Percentiles rank a stretch among this genome's conserved stretches.
These are phyloP conservation scores for Lactarius sp. DNA, from an alignment of 768 basidiomycete genomes.

Conservation along the genomic window DNA sequence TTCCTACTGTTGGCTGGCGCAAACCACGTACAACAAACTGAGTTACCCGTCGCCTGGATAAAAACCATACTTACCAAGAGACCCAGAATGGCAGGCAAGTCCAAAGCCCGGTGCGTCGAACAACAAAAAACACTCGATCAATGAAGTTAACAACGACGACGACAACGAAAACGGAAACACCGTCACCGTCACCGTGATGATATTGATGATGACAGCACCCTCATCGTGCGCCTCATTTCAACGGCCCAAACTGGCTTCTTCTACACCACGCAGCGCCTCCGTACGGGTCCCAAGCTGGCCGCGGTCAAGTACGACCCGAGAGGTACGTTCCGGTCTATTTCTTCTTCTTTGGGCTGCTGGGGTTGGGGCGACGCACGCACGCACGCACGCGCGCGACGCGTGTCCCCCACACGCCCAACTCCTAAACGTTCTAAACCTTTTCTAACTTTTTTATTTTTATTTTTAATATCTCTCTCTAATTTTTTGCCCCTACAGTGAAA, in stretches of 20 bases:
- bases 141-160: too few species aligned
- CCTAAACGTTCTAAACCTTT: too few species aligned
- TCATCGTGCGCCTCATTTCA: constrained; percentile 84
- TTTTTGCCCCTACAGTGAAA: constrained; percentile 44
- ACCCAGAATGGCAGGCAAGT: constrained; percentile 50
- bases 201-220: constrained; percentile 45
- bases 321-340: constrained; percentile 51
- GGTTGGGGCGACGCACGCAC: too few species aligned
- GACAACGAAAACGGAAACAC: too few species aligned
- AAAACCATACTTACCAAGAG: too few species aligned
- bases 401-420: too few species aligned
- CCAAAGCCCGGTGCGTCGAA: constrained; percentile 52
- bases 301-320: constrained; percentile 91
- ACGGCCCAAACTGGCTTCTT: constrained; percentile 91
- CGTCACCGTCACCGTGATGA: too few species aligned
- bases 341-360: not conserved
- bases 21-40: too few species aligned
- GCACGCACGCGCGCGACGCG: too few species aligned
- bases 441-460: not conserved
- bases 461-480: not conserved
- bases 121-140: not conserved
- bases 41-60: too few species aligned
- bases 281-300: constrained; percentile 71
- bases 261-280: constrained; percentile 75
- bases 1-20: not conserved